Percentiles rank a stretch among this genome's conserved stretches.
Conservation (phyloP, 257 asterid genomes). For the Capsicum chinense region DNA sequence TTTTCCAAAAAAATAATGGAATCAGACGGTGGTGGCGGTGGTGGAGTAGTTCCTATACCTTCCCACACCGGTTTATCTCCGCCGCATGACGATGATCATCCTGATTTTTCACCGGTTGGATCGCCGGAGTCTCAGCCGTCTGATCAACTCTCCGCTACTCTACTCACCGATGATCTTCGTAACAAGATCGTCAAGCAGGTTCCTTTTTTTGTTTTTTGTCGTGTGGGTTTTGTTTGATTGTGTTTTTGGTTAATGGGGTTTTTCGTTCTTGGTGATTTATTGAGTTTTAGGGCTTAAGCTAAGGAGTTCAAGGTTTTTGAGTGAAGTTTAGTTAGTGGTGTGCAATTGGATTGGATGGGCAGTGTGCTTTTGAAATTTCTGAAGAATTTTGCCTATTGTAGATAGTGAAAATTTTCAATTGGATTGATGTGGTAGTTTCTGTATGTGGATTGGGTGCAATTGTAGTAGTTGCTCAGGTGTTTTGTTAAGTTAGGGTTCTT, state of each 20-base stretch:
- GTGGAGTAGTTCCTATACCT: slow-evolving; percentile 43
- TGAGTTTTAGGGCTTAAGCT: slow-evolving; percentile 23
- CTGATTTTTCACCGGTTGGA: slow-evolving; percentile 65
- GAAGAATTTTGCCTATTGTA: not conserved
- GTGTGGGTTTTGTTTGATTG: not conserved
- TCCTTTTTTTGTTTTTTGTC: not conserved
- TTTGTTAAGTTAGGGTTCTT: not conserved
- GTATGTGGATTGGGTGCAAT: not conserved
- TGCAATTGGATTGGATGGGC: not conserved
- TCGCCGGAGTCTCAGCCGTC: slow-evolving; percentile 65
- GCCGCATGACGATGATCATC: slow-evolving; percentile 46
- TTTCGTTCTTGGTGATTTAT: not conserved
- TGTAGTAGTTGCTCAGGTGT: not conserved
- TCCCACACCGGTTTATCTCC: slow-evolving; percentile 47
- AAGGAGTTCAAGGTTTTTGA: not conserved
- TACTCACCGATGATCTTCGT: slow-evolving; percentile 70
- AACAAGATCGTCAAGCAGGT: slow-evolving; percentile 82
- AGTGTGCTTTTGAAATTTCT: no score
- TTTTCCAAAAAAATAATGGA: slow-evolving; percentile 48
- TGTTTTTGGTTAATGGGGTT: not conserved
- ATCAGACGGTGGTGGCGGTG: slow-evolving; percentile 25
- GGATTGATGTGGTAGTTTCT: not conserved
- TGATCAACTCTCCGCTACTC: slow-evolving; percentile 50
- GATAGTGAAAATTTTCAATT: not conserved
- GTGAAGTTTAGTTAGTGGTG: not conserved